These are phyloP conservation scores for Coniella lustricola DNA, from an alignment of 2,329 filamentous ascomycete genomes.

Conservation along the genomic window DNA sequence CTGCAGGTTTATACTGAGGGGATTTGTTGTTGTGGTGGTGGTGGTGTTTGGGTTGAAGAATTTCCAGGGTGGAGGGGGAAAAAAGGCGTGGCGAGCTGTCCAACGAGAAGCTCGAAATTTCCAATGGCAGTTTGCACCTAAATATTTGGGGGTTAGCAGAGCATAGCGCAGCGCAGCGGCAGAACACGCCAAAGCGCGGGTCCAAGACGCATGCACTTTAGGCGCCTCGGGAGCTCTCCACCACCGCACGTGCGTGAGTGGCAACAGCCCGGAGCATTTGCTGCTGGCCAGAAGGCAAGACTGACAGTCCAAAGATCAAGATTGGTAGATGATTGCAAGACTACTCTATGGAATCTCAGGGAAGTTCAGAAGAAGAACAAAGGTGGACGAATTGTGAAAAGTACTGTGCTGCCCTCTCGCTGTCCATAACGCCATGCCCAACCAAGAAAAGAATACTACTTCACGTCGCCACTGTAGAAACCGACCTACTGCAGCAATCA, in stretches of 20 bases:
- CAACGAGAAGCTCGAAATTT: slow-evolving; percentile 16
- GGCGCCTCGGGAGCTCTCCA: background rate
- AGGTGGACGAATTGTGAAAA: background rate
- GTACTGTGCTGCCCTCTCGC: slow-evolving; percentile 3
- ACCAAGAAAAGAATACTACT: background rate
- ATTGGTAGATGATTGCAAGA: background rate
- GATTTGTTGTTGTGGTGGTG: background rate
- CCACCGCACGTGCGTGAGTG: background rate
- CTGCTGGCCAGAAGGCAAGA: background rate
- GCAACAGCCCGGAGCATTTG: background rate
- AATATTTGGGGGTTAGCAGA: background rate
- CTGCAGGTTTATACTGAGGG: background rate
- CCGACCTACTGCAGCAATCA: background rate
- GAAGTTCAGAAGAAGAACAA: background rate
- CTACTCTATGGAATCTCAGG: background rate
- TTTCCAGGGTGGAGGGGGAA: background rate
- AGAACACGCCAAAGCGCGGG: slow-evolving; percentile 5
- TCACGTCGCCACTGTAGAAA: background rate
- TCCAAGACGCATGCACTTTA: background rate
- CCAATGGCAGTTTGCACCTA: slow-evolving; percentile 7
- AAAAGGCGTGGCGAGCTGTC: background rate
- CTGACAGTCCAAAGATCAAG: background rate
- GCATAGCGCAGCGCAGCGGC: background rate
- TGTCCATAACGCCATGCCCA: slow-evolving; percentile 13
- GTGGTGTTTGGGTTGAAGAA: background rate